These are phyloP conservation scores for Microbotryomycetes sp. DNA, from an alignment of 1,284 basidiomycete species.

Conservation along the genomic window DNA sequence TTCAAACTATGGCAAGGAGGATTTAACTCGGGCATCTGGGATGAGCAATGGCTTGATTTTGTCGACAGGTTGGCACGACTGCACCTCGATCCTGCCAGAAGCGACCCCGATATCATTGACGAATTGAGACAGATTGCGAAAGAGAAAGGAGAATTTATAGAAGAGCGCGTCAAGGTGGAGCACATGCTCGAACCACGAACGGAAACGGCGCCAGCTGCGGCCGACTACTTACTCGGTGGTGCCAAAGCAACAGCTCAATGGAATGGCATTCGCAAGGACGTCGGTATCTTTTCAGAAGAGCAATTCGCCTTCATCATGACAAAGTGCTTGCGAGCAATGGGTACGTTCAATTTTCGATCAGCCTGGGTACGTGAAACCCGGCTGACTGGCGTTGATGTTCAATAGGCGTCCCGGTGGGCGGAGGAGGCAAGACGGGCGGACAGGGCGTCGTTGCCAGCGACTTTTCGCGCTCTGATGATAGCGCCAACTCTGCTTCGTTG, in stretches of 20 bases:
- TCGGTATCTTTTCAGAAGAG: constrained; percentile 79
- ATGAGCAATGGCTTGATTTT: constrained; percentile 78
- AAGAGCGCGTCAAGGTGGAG: constrained; percentile 16
- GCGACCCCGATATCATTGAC: constrained; percentile 47
- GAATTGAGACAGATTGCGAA: constrained; percentile 21
- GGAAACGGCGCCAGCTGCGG: constrained; percentile 1
- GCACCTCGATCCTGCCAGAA: constrained; percentile 59
- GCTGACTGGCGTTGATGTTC: neutral
- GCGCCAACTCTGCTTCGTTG: constrained; percentile 47
- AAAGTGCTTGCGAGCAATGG: constrained; percentile 81
- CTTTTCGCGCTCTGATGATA: constrained; percentile 27
- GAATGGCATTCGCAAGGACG: constrained; percentile 55
- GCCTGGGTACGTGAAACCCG: neutral
- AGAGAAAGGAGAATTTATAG: constrained; percentile 23
- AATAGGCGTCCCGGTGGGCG: constrained; percentile 32
- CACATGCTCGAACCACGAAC: constrained; percentile 12
- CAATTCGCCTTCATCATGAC: constrained; percentile 82
- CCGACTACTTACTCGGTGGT: constrained; percentile 13
- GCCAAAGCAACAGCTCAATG: constrained; percentile 17
- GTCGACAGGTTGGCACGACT: constrained; percentile 69
- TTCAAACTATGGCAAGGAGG: constrained; percentile 82
- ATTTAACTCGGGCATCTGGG: constrained; percentile 63
- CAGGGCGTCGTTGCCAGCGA: constrained; percentile 32
- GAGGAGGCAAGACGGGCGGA: constrained; percentile 30
- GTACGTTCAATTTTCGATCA: constrained; percentile 52